Evolutionary conservation across 164 flowering plant genomes (phyloP).

Genomic region (grape (Vitis vinifera)): DNA sequence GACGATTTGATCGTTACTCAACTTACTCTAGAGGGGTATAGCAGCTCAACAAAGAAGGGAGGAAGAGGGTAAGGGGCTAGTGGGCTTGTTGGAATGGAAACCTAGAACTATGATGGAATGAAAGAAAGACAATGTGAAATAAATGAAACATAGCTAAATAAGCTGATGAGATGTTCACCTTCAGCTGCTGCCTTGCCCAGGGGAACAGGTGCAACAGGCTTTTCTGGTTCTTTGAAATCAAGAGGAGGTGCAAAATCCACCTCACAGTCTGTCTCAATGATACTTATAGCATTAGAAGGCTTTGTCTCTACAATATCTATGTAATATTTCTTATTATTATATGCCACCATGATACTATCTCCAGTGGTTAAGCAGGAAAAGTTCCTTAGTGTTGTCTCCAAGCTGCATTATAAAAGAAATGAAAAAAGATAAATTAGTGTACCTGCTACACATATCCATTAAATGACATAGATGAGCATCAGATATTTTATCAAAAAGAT

Average conservation of each 20-base stretch:
- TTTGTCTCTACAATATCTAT: slow-evolving; percentile 87
- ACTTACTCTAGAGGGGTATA: too few species aligned
- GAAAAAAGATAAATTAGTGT: not conserved
- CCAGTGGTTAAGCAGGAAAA: slow-evolving; percentile 93
- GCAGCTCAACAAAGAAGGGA: too few species aligned
- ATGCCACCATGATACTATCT: slow-evolving; percentile 93
- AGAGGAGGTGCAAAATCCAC: slow-evolving; percentile 98
- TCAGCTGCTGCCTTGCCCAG: slow-evolving; percentile 46
- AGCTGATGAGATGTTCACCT: slow-evolving; percentile 40
- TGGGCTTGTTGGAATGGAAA: not conserved
- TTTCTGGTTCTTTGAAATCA: slow-evolving; percentile 91
- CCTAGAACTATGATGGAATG: not conserved
- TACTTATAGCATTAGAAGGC: slow-evolving; percentile 82
- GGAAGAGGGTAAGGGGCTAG: too few species aligned
- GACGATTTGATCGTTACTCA: too few species aligned
- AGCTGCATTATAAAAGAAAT: slow-evolving; percentile 45
- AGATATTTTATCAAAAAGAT: not conserved
- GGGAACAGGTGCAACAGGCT: slow-evolving; percentile 42
- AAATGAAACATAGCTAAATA: not conserved
- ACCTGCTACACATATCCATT: not conserved
- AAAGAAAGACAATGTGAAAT: not conserved
- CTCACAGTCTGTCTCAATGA: slow-evolving; percentile 96
- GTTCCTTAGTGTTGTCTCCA: slow-evolving; percentile 92
- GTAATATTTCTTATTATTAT: slow-evolving; percentile 86
- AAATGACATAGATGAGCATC: not conserved